phyloP scores from a whole-genome alignment of 1,284 basidiomycete species.

The Cystobasidium sp. region DNA sequence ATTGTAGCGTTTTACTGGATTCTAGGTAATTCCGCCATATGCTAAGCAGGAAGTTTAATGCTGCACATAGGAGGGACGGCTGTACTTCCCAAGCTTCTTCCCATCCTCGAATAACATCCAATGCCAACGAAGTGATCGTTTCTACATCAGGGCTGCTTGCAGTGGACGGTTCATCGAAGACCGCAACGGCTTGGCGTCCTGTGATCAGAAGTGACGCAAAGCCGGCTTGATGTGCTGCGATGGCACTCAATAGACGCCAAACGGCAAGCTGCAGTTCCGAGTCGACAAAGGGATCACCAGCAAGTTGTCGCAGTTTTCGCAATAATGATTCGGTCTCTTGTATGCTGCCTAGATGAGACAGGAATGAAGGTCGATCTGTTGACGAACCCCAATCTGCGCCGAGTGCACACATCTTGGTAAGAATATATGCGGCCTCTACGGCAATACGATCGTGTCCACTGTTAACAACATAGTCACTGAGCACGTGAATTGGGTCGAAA shows the following conservation, averaged over 20 bases:
- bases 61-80: constrained; percentile 73
- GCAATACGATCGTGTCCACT: not conserved
- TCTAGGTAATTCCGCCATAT: constrained; percentile 83
- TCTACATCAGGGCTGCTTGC: not conserved
- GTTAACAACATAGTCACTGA: constrained; percentile 9
- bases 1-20: constrained; percentile 67
- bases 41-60: constrained; percentile 76
- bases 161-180: not conserved
- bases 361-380: constrained; percentile 45
- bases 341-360: constrained; percentile 55
- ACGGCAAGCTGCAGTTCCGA: constrained; percentile 69
- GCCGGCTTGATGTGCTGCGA: constrained; percentile 84
- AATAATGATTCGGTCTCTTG: constrained; percentile 53
- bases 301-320: constrained; percentile 50
- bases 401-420: constrained; percentile 4
- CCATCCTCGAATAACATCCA: constrained; percentile 70
- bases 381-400: constrained; percentile 11
- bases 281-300: constrained; percentile 64
- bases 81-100: constrained; percentile 73
- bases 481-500: constrained; percentile 8
- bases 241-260: constrained; percentile 68
- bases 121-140: constrained; percentile 60
- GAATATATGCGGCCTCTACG: not conserved
- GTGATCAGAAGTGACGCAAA: constrained; percentile 79
- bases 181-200: constrained; percentile 62